phyloP scores from a whole-genome alignment of 108 stramenopile genomes.

The Skeletonema potamos region DNA sequence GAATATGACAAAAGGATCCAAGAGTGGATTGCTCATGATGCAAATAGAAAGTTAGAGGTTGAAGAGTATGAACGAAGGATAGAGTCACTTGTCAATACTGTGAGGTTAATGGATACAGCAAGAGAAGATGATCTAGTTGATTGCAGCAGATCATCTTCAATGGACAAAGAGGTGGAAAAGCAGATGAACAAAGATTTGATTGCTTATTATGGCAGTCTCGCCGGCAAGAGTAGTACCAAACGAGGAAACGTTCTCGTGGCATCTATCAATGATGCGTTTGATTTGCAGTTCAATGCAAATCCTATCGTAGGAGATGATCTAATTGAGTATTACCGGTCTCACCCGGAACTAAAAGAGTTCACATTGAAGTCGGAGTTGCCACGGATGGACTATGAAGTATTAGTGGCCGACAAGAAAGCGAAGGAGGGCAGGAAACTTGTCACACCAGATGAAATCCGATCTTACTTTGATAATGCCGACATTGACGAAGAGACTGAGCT shows the following conservation, averaged over 20 bases:
- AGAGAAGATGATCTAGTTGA: conserved; percentile 1
- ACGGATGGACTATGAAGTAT: conserved; percentile 80
- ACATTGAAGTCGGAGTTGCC: conserved; percentile 73
- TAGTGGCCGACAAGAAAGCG: conserved; percentile 42
- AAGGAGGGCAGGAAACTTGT: conserved; percentile 35
- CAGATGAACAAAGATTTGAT: conserved; percentile 37
- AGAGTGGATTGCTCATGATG: conserved; percentile 45
- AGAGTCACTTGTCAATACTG: conserved; percentile 31
- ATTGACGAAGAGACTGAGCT: conserved; percentile 39
- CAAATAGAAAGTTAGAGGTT: conserved; percentile 29
- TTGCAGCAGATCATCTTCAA: conserved; percentile 9
- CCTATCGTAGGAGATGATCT: conserved; percentile 68
- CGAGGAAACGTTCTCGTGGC: conserved; percentile 31
- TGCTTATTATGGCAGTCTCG: conserved; percentile 12
- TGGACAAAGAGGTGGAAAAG: conserved; percentile 33
- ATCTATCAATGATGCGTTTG: conserved; percentile 62
- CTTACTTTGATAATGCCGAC: conserved; percentile 33
- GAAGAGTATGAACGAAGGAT: conserved; percentile 46
- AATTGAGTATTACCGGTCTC: conserved; percentile 65
- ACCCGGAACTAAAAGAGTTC: conserved; percentile 71
- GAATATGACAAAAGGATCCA: conserved; percentile 44
- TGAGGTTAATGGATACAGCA: conserved; percentile 21
- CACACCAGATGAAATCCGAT: conserved; percentile 41
- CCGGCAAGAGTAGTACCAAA: conserved; percentile 7
- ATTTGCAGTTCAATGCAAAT: conserved; percentile 75